phyloP scores from a whole-genome alignment of 1,284 basidiomycete genomes.

The Heterobasidion occidentale region DNA sequence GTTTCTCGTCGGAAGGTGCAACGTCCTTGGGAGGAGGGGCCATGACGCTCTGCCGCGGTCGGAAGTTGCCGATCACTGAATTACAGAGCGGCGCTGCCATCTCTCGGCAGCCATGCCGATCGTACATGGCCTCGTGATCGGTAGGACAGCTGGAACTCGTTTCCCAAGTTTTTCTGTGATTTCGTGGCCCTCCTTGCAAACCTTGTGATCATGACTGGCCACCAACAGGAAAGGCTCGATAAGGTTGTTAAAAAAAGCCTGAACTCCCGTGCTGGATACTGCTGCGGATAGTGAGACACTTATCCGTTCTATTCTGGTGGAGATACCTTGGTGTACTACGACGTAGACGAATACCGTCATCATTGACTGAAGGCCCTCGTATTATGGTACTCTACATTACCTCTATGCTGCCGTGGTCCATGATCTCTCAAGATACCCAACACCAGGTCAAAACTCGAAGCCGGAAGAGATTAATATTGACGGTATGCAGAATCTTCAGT shows the following conservation, averaged over 20 bases:
- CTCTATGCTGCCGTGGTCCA: too few species aligned
- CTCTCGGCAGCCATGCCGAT: slow-evolving; percentile 23
- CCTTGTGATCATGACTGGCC: slow-evolving; percentile 50
- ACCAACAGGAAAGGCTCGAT: slow-evolving; percentile 43
- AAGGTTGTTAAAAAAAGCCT: slow-evolving; percentile 35
- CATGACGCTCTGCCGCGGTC: background rate
- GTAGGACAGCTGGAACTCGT: slow-evolving; percentile 57
- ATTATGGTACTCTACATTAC: too few species aligned
- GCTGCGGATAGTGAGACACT: slow-evolving; percentile 29
- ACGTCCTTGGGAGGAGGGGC: background rate
- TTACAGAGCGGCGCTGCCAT: background rate
- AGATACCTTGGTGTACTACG: slow-evolving; percentile 34
- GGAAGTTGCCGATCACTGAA: background rate
- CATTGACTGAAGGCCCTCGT: too few species aligned
- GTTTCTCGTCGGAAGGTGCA: background rate
- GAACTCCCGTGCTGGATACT: slow-evolving; percentile 33
- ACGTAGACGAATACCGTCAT: slow-evolving; percentile 25
- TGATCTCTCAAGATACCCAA: too few species aligned
- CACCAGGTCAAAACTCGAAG: too few species aligned
- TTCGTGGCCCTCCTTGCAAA: slow-evolving; percentile 39
- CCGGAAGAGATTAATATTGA: too few species aligned
- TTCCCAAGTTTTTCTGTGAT: slow-evolving; percentile 38
- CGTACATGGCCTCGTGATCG: slow-evolving; percentile 38
- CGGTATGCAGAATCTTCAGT: too few species aligned
- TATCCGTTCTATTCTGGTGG: slow-evolving; percentile 30